Evolutionary conservation across 1,284 basidiomycete genomes (phyloP), one percentile per base, ranked within the genome.

Genomic region (Megacollybia platyphylla): DNA sequence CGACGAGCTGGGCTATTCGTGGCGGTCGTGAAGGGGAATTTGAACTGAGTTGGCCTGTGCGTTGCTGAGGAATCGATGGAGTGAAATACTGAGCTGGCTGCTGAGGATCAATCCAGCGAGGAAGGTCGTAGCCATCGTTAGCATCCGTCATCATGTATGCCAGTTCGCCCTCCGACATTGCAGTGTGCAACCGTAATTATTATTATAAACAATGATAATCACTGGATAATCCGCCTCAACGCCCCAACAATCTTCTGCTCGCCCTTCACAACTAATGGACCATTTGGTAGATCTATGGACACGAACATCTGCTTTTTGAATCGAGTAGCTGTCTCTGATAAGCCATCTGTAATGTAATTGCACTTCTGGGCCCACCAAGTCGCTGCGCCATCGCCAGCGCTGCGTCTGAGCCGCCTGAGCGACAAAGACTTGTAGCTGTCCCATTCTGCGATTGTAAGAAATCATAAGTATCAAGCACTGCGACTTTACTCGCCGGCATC

Each of bases 361-460:
- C 15, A 15, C 15, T 15, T 15, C 15, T 15, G 15, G 15, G 37
- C 45, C 67, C 63, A 88, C 87, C 85, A 54, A 90, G 67, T 50
- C 87, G 72, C 60, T 79, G 79, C 39, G 84, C 75, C 78, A 89
- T 86, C 34, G 78, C 64, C 45, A 79, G 60, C 35, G 85, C 76
- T 24, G 72, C 62, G 55, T 87, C 86, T 29, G 75, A 74, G 40
- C 67, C 64, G 20, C 73, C 68, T 24, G 77, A 68, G 43, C 82
- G 73, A 61, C 77, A 85, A 43, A 90, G 59, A 18, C 48, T 48
- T 11, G 51, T 53, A 5, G 44, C 18, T 44, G 32, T 34, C 8
- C 44, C 43, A 3, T 36, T 50, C 45, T 48, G 18, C 26, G 36
- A 13, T 6, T 27, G 20, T 20, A 24, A 24, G 40, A 9, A 26